phyloP scores from a whole-genome alignment of 2,329 filamentous ascomycete species.

The Fusarium buxicola region DNA sequence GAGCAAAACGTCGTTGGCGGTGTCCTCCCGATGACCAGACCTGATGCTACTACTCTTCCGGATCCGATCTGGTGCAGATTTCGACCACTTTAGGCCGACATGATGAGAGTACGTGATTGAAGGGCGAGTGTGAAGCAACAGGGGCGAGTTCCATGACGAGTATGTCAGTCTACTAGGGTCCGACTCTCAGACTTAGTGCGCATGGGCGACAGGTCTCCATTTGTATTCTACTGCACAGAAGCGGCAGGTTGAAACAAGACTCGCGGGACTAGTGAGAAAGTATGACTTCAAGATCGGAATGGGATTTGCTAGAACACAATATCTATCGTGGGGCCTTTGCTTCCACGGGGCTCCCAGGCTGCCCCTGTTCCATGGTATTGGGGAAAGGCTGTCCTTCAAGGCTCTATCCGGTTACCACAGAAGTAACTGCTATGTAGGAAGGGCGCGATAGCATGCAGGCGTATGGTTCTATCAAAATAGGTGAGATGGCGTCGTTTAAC shows the following conservation, averaged over 20 bases:
- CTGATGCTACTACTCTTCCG: too few species aligned
- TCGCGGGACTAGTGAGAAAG: constrained; percentile 16
- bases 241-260: neutral
- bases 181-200: constrained; percentile 25
- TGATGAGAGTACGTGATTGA: too few species aligned
- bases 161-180: constrained; percentile 27
- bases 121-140: neutral
- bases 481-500: constrained; percentile 57
- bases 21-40: too few species aligned
- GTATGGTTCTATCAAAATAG: constrained; percentile 53
- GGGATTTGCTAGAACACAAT: constrained; percentile 53
- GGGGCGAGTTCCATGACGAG: constrained; percentile 30
- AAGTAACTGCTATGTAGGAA: constrained; percentile 57
- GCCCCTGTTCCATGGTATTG: constrained; percentile 52
- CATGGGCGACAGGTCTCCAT: constrained; percentile 24
- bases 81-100: too few species aligned
- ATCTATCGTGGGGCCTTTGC: constrained; percentile 13
- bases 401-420: constrained; percentile 55
- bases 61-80: too few species aligned
- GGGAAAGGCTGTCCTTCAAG: constrained; percentile 52
- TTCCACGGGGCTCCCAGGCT: neutral
- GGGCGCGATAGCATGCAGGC: constrained; percentile 55
- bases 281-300: constrained; percentile 32
- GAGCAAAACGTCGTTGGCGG: constrained; percentile 22
- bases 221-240: constrained; percentile 8